Evolutionary conservation across 2,329 filamentous ascomycete species (phyloP).

Genomic region (Neonectria ditissima): DNA sequence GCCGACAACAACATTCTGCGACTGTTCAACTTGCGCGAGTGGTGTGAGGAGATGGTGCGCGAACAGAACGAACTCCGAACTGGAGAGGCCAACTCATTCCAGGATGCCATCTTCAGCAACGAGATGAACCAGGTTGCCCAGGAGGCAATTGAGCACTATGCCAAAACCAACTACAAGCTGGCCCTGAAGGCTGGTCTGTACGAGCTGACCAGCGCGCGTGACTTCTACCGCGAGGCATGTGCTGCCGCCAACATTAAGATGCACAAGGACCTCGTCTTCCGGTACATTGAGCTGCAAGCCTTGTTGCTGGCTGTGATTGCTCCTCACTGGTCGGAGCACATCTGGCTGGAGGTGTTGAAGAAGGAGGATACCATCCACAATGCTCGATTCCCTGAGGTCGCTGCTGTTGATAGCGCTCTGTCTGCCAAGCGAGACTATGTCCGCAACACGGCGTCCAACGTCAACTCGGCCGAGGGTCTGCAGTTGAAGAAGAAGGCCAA

Average conservation of each 20-base stretch:
- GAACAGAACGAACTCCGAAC: slow-evolving; percentile 77
- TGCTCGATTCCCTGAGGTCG: slow-evolving; percentile 68
- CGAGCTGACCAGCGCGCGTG: slow-evolving; percentile 88
- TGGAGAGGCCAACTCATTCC: slow-evolving; percentile 81
- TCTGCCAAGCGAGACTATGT: slow-evolving; percentile 88
- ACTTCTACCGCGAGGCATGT: slow-evolving; percentile 89
- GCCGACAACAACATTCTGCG: slow-evolving; percentile 92
- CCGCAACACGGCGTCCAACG: slow-evolving; percentile 78
- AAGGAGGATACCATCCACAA: slow-evolving; percentile 82
- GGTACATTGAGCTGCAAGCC: slow-evolving; percentile 89
- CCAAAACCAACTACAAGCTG: slow-evolving; percentile 79
- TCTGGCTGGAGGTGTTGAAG: slow-evolving; percentile 92
- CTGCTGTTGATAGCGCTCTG: slow-evolving; percentile 73
- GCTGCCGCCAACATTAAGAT: slow-evolving; percentile 83
- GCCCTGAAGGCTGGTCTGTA: slow-evolving; percentile 90
- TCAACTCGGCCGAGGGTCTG: slow-evolving; percentile 81
- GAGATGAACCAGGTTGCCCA: slow-evolving; percentile 88
- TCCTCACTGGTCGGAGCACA: slow-evolving; percentile 93
- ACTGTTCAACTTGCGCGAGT: slow-evolving; percentile 84
- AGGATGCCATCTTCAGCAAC: slow-evolving; percentile 91
- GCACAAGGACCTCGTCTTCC: slow-evolving; percentile 82
- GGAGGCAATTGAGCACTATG: slow-evolving; percentile 83
- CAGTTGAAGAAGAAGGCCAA: slow-evolving; percentile 92
- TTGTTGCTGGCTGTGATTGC: slow-evolving; percentile 85
- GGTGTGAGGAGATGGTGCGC: slow-evolving; percentile 87